These are phyloP conservation scores for Dioscorea dumetorum DNA, from an alignment of 106 monocot genomes.

Conservation along the genomic window DNA sequence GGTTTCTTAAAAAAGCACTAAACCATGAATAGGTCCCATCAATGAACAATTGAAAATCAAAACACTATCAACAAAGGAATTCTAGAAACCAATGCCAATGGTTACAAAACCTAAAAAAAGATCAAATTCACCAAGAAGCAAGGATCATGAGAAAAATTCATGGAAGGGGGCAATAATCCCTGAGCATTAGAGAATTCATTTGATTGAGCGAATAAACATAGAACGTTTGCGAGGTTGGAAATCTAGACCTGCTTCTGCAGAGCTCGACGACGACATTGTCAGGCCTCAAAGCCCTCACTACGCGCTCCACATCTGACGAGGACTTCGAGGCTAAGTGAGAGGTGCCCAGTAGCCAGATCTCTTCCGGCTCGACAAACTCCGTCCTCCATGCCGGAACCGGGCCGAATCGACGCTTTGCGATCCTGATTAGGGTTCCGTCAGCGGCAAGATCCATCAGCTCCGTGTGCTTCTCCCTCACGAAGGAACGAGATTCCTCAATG, in stretches of 20 bases:
- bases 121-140: neutral
- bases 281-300: conserved; percentile 54
- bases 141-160: neutral
- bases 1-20: too few species aligned
- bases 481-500: conserved; percentile 36
- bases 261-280: conserved; percentile 94
- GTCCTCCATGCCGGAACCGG: conserved; percentile 76
- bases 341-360: conserved; percentile 80
- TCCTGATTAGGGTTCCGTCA: conserved; percentile 48
- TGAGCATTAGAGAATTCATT: neutral
- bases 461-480: conserved; percentile 37
- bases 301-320: conserved; percentile 54
- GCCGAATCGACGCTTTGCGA: conserved; percentile 62
- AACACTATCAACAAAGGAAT: too few species aligned
- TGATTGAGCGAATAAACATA: conserved; percentile 21
- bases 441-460: conserved; percentile 64
- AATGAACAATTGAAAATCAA: too few species aligned
- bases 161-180: too few species aligned
- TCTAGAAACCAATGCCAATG: neutral
- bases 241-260: conserved; percentile 68
- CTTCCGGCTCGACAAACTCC: conserved; percentile 78
- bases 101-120: neutral
- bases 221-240: too few species aligned
- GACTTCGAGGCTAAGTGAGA: conserved; percentile 69
- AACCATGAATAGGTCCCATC: too few species aligned